Evolutionary conservation across 768 basidiomycete genomes (phyloP), one percentile per base, ranked within the genome.

Genomic region (Lentinus brumalis): DNA sequence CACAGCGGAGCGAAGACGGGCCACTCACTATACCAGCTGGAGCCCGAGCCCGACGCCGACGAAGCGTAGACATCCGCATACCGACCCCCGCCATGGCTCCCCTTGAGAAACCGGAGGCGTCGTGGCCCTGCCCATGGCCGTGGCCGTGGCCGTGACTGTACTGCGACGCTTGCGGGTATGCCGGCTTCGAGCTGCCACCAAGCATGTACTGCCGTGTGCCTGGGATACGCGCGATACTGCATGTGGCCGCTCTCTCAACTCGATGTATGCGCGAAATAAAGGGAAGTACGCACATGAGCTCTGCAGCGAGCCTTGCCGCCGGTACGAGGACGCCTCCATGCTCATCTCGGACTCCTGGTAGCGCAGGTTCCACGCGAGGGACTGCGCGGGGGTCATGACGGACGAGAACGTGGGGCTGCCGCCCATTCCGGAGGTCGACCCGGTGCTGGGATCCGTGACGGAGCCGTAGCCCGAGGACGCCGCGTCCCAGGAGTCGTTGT

Each of bases 331-430:
- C 42, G 56, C 21, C 39, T 53, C 50, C 51, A 51, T 29, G 18
- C 54, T 53, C 21, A 53, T 29, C 35, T 50, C 61, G 10, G 35
- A 44, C 10, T 50, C 15, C 29, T 35, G 31, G 31, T 56, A 61
- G 44, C 63, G 60, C 46, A 57, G 5, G 35, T 53, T 55, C 66
- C 66, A 67, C 14, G 50, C 49, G 30, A 69, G 59, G 6, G 59
- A 59, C 53, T 69, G 65, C 53, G 68, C 68, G 38, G 68, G 68
- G 9, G 68, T 69, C 61, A 67, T 63, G 53, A 67, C 56, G 10
- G 63, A 56, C 54, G 62, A 50, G 60, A 69, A 69, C 26, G 54
- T 58, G 14, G 57, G 53, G 39, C 59, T 59, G 16, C 32, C 14
- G 32, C 45, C 30, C 26, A 21, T 32, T 3, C 10, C 32, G 54